phyloP scores from a whole-genome alignment of 768 basidiomycete genomes.

The Scleroderma citrinum region DNA sequence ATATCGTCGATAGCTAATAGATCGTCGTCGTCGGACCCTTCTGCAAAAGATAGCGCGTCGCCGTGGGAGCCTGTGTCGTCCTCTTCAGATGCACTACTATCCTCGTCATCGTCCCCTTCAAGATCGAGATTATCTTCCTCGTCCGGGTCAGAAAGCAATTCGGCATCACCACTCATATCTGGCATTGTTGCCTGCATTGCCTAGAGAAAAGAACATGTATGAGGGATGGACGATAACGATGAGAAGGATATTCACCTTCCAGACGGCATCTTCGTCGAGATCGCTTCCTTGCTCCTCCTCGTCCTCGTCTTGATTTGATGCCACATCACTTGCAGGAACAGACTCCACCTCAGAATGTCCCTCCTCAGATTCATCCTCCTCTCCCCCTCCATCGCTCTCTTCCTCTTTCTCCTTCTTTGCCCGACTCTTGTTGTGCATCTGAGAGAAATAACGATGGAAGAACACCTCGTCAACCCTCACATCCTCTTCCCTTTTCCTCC shows the following conservation, averaged over 20 bases:
- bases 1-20: slow-evolving; percentile 52
- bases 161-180: slow-evolving; percentile 42
- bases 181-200: slow-evolving; percentile 90
- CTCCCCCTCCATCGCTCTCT: slow-evolving; percentile 19
- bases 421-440: slow-evolving; percentile 55
- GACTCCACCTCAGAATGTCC: slow-evolving; percentile 22
- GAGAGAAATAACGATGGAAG: slow-evolving; percentile 85
- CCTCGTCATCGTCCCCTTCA: slow-evolving; percentile 17
- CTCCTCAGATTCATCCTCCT: slow-evolving; percentile 23
- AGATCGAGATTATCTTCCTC: slow-evolving; percentile 17
- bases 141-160: slow-evolving; percentile 21
- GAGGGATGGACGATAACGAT: background rate
- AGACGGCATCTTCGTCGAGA: slow-evolving; percentile 66
- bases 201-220: slow-evolving; percentile 34
- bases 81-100: slow-evolving; percentile 26
- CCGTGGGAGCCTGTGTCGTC: slow-evolving; percentile 35
- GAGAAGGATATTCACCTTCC: slow-evolving; percentile 60
- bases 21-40: slow-evolving; percentile 69
- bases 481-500: slow-evolving; percentile 60
- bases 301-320: slow-evolving; percentile 26
- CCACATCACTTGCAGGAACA: slow-evolving; percentile 12
- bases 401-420: slow-evolving; percentile 35
- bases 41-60: slow-evolving; percentile 49
- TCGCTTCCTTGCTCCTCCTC: slow-evolving; percentile 43
- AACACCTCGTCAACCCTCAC: slow-evolving; percentile 90